Base-by-base conservation (phyloP, 306 rosid species). In the Abrus precatorius region DNA sequence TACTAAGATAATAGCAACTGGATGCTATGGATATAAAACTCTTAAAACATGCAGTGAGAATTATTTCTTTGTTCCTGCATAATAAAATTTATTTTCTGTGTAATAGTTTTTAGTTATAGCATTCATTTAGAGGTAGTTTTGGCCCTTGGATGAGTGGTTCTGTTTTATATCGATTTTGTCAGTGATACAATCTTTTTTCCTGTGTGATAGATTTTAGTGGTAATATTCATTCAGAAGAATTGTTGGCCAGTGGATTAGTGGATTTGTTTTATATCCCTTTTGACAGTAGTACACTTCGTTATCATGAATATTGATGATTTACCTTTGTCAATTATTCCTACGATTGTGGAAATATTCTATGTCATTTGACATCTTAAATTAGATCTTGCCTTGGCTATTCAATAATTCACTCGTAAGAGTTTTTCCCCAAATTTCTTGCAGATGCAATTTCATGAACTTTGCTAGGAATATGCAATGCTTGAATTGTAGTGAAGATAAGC, bases 361-460 rank as follows among this genome's bases (percentile, higher is more conserved):
- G 20, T 20, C 20, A 20, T 20, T 20, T 20, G 20, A 20, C 20
- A 20, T 76, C 67, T 55, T 50, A 29, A 55, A 7, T 81, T 78
- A 43, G 56, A 72, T 80, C n/a, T 62, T 75, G 47, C 12, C 59
- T 62, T 75, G 53, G 20, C 53, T 63, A 6, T 66, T 72, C 52
- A 75, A 62, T 30, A 53, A 44, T 57, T 80, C 73, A 69, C 43
- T 33, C 20, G 20, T 20, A 20, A 80, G 36, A 60, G 65, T 81
- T 33, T 45, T 6, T 45, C 47, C 65, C 55, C 9, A 50, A 59
- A 32, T 65, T 52, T 79, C 55, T 78, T 85, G 88, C 90, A 91
- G 97, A 77, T 93, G 97, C 91, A 91, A 87, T 70, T 94, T 89
- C 83, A 79, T 91, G 91, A 94, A 94, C 91, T 92, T 94, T 7